phyloP scores from a whole-genome alignment of 2,329 filamentous ascomycete genomes.

The Xenoacremonium recifei region DNA sequence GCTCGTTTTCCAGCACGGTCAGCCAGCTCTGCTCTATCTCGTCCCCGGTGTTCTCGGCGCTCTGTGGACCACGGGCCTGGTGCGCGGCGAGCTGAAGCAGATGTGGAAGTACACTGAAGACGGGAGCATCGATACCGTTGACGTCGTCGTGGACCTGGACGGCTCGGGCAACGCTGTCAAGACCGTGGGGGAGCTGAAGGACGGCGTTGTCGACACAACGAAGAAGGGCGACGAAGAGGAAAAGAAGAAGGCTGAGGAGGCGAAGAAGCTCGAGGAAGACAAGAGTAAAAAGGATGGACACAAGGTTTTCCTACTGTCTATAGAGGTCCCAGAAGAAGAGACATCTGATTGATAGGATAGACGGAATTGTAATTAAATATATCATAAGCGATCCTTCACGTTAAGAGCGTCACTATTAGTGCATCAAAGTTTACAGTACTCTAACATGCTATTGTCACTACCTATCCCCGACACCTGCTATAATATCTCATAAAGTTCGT shows the following conservation, averaged over 20 bases:
- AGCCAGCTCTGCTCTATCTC: slow-evolving; percentile 88
- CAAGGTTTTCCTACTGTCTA: slow-evolving; percentile 32
- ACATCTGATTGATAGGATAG: no score
- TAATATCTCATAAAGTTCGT: no score
- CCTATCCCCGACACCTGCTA: no score
- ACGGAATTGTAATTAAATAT: no score
- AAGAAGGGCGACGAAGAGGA: slow-evolving; percentile 29
- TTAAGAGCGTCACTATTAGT: no score
- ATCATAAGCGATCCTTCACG: no score
- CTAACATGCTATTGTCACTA: no score
- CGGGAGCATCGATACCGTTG: slow-evolving; percentile 52
- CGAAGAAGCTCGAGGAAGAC: slow-evolving; percentile 11
- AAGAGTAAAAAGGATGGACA: slow-evolving; percentile 20
- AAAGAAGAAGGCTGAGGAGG: slow-evolving; percentile 15
- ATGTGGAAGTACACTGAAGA: slow-evolving; percentile 86
- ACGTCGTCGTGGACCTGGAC: slow-evolving; percentile 56
- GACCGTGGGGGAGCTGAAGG: slow-evolving; percentile 35
- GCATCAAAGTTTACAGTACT: no score
- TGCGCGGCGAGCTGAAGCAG: slow-evolving; percentile 67
- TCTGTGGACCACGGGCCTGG: slow-evolving; percentile 70
- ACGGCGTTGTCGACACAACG: slow-evolving; percentile 36
- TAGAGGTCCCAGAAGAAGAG: slow-evolving; percentile 27
- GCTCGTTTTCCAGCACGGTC: slow-evolving; percentile 74
- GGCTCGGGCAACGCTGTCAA: slow-evolving; percentile 45
- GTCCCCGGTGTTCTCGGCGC: slow-evolving; percentile 79